Base-by-base conservation (phyloP, 2,329 filamentous ascomycete genomes). In the Penicillium sp. region DNA sequence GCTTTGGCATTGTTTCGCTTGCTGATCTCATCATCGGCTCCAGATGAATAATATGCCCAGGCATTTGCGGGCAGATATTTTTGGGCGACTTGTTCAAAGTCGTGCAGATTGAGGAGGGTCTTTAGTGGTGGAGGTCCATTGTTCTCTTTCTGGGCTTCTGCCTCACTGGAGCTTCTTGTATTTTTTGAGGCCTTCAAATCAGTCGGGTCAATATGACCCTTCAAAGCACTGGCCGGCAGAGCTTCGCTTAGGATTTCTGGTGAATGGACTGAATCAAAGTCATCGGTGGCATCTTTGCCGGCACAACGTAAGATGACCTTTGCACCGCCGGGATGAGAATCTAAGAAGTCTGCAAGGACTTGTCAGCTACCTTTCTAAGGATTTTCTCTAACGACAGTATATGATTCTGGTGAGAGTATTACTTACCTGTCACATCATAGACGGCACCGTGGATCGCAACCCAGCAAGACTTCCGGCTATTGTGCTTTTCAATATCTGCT, bases 401-500 rank as follows among this genome's bases (percentile, higher is more conserved):
- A 41, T 22, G 14, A 13, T 13, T 13, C 6, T 3, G 1, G 1
- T 2, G 5, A 10, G 11, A 22, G 26, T 24, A 59, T 81, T 16
- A 53, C 5, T 0, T 19, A 27, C 4, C 13, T 13, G 44, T 27
- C 27, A 59, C 57, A 49, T 59, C 46, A 11, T 56, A 59, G 6
- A 59, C 53, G 5, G 31, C 49, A 8, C 53, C 57, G 33, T 53
- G 44, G 6, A 59, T 53, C 16, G 46, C 53, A 2, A 59, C 39
- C 57, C 57, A 59, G 26, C 57, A 59, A 13, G 82, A 80, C 10
- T 78, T 68, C 52, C 76, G 73, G 14, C 61, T 75, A 33, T 76
- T 75, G 57, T 84, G 82, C 56, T 76, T 79, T 64, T 79, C 76
- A 26, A 84, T 76, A 59, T 84, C 80, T 27, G 79, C 70, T 5